Evolutionary conservation across 1,284 basidiomycete genomes (phyloP).

Genomic region (Leccinum pachyderme): DNA sequence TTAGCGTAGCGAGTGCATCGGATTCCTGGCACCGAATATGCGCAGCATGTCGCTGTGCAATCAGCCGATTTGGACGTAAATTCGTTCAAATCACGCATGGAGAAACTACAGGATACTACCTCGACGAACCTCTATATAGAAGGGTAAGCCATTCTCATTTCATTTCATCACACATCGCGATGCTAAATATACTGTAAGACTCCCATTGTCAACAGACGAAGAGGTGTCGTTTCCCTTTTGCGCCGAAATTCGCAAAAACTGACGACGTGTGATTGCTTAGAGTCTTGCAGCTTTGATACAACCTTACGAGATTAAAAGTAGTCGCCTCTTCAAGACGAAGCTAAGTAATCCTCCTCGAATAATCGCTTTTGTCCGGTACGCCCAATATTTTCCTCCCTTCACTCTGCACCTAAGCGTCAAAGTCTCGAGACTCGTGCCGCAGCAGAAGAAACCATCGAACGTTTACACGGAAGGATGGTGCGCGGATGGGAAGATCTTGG

Average conservation of each 20-base stretch:
- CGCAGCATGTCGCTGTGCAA: conserved; percentile 26
- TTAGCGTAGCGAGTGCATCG: conserved; percentile 65
- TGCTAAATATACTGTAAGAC: conserved; percentile 32
- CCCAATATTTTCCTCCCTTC: conserved; percentile 2
- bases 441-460: conserved; percentile 70
- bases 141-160: conserved; percentile 39
- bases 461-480: conserved; percentile 74
- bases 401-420: neutral
- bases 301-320: conserved; percentile 67
- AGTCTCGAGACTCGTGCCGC: conserved; percentile 66
- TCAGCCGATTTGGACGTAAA: conserved; percentile 36
- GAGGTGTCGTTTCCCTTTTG: conserved; percentile 24
- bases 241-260: neutral
- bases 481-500: conserved; percentile 70
- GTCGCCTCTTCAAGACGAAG: conserved; percentile 71
- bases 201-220: conserved; percentile 58
- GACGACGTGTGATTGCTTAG: conserved; percentile 29
- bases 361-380: conserved; percentile 72
- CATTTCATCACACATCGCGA: conserved; percentile 1
- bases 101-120: conserved; percentile 54
- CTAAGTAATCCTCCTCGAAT: conserved; percentile 70
- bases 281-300: conserved; percentile 58
- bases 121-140: conserved; percentile 78
- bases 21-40: conserved; percentile 68
- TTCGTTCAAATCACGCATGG: conserved; percentile 71